Percentiles rank a stretch among this genome's conserved stretches.
Evolutionary conservation across 495 filamentous ascomycete genomes (phyloP).

Genomic region (Daldinia decipiens): DNA sequence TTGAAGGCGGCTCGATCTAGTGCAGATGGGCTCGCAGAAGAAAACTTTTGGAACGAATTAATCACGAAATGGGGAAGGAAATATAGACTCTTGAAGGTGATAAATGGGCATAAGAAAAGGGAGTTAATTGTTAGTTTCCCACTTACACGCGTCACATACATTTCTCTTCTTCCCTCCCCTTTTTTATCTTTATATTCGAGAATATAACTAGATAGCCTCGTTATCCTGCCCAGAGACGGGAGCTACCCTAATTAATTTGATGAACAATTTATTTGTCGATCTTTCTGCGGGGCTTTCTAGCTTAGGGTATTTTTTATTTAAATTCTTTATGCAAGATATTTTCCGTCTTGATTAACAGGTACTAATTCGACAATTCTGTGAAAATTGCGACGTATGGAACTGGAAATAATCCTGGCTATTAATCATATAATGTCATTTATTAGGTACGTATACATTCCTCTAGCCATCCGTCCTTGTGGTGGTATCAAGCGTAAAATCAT

Average conservation of each 20-base stretch:
- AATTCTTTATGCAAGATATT: no score
- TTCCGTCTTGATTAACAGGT: no score
- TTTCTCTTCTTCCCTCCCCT: conserved; percentile 20
- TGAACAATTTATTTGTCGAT: background rate
- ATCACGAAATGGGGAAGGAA: conserved; percentile 28
- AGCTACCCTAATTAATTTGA: conserved; percentile 27
- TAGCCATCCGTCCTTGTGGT: background rate
- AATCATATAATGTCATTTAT: conserved; percentile 9
- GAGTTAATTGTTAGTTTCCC: conserved; percentile 32
- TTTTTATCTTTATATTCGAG: conserved; percentile 19
- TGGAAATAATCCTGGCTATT: background rate
- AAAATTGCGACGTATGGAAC: background rate
- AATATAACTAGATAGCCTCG: conserved; percentile 9
- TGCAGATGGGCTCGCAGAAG: conserved; percentile 24
- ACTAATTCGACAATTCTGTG: background rate
- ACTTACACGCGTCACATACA: conserved; percentile 2
- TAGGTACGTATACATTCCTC: background rate
- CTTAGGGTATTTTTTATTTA: no score
- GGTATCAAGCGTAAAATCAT: conserved; percentile 21
- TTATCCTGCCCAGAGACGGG: background rate
- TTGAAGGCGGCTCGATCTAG: conserved; percentile 22
- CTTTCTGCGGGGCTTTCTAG: background rate
- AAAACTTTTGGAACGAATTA: conserved; percentile 21
- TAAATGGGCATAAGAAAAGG: conserved; percentile 3
- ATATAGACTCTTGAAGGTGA: conserved; percentile 23